phyloP scores from a whole-genome alignment of 139 green algal species.

The Tetradesmus lagerheimii region DNA sequence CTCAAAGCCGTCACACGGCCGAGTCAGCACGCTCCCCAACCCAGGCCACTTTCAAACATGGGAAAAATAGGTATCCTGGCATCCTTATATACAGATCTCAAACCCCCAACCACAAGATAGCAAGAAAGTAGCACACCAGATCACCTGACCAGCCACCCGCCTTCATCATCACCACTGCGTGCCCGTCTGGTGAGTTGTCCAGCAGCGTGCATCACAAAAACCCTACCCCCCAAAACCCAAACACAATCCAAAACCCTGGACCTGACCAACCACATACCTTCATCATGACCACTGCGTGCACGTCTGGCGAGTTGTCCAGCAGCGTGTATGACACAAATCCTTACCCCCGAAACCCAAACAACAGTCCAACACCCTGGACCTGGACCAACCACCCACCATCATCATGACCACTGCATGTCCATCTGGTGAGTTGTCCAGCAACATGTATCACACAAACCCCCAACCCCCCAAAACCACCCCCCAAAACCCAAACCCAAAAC shows the following conservation, averaged over 20 bases:
- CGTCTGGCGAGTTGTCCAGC: conserved; percentile 8
- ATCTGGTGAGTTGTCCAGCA: conserved; percentile 9
- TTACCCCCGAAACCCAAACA: too few species aligned
- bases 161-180: conserved; percentile 44
- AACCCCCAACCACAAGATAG: too few species aligned
- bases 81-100: too few species aligned
- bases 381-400: conserved; percentile 21
- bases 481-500: too few species aligned
- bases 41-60: too few species aligned
- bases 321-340: too few species aligned
- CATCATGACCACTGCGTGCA: conserved; percentile 34
- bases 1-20: neutral
- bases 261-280: too few species aligned
- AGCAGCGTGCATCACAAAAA: conserved; percentile 2
- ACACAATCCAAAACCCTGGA: neutral
- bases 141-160: too few species aligned
- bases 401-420: conserved; percentile 36
- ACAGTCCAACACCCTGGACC: too few species aligned
- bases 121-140: neutral
- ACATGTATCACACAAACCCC: too few species aligned
- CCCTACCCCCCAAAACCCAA: neutral
- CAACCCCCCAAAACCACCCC: too few species aligned
- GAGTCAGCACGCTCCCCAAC: conserved; percentile 1
- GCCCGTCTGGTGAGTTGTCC: conserved; percentile 14
- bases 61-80: too few species aligned